Base-by-base conservation (phyloP, 2,329 filamentous ascomycete species). In the Chaetomiaceae sp. region DNA sequence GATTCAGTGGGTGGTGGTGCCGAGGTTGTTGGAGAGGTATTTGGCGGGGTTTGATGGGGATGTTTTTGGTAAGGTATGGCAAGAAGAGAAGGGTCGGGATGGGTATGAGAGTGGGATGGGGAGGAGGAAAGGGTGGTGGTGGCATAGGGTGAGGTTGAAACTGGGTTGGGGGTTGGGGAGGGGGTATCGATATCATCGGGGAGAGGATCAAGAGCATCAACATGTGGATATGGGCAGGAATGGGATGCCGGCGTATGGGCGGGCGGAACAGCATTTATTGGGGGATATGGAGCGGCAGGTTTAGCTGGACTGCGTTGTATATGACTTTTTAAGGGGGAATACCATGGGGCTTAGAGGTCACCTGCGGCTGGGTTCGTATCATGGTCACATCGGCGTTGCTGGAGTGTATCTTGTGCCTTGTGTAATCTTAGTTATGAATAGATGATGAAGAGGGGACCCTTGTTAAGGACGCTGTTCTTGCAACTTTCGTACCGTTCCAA, bases 21-120 rank as follows among this genome's bases (percentile, higher is more conserved):
- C 60, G 6, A 1, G 20, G 29, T 14, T 60, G 23, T 58, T 60
- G 36, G 56, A 59, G n/a, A 19, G 31, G 40, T 60, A 62, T 29
- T 14, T 62, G 12, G 38, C 23, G 3, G 48, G 31, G 2, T 59
- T 62, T 36, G 59, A 61, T 14, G 52, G 51, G 6, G 52, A 51
- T 11, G 51, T 39, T 11, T 54, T 27, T 51, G 4, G 20, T 25
- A 45, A 44, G 1, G 7, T n/a, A 48, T 15, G 27, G 9, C 14
- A n/a, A 14, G 34, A 34, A 19, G 6, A 1, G 6, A 19, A 31
- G 20, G 37, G n/a, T 36, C 8, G 11, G 27, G 34, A 2, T 14
- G 12, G 34, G 9, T n/a, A 9, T 5, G 27, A 3, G n/a, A n/a
- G 40, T 27, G n/a, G 1, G 20, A 33, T 19, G 19, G 15, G 42